phyloP scores from a whole-genome alignment of 2,329 filamentous ascomycete species.

The Beauveria sp. region DNA sequence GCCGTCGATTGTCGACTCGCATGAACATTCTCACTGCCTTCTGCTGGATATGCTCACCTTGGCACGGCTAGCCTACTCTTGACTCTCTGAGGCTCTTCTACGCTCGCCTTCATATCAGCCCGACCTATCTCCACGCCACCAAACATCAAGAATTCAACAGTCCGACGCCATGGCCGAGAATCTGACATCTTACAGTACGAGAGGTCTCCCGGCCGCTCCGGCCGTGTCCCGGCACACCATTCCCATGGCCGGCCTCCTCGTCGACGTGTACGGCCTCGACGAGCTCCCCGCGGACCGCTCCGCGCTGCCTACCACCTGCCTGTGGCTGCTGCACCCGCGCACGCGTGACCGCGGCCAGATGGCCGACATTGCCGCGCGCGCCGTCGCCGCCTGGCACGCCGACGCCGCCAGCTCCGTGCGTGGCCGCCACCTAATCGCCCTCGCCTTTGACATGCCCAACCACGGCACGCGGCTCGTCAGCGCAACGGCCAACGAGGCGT shows the following conservation, averaged over 20 bases:
- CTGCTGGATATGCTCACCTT: too few relatives aligned
- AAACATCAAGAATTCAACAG: background rate
- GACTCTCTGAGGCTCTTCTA: background rate
- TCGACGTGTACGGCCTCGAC: constrained; percentile 72
- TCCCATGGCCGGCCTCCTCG: constrained; percentile 69
- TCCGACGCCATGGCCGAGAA: background rate
- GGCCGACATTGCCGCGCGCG: constrained; percentile 62
- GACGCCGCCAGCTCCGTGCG: constrained; percentile 22
- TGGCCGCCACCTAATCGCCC: constrained; percentile 61
- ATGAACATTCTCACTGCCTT: too few relatives aligned
- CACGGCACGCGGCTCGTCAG: constrained; percentile 70
- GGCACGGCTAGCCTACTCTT: background rate
- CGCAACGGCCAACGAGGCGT: constrained; percentile 63
- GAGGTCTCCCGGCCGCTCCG: constrained; percentile 32
- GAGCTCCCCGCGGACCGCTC: constrained; percentile 50
- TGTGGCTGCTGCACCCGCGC: constrained; percentile 90
- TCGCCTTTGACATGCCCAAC: constrained; percentile 88
- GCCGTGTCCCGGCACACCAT: constrained; percentile 57
- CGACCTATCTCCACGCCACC: background rate
- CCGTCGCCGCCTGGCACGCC: constrained; percentile 61
- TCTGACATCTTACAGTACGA: constrained; percentile 22
- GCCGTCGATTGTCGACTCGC: background rate
- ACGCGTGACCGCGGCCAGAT: constrained; percentile 64
- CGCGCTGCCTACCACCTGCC: constrained; percentile 56
- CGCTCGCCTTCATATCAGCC: background rate